Conservation (phyloP, 2,329 filamentous ascomycete genomes). For the Pseudogymnoascus sp. region DNA sequence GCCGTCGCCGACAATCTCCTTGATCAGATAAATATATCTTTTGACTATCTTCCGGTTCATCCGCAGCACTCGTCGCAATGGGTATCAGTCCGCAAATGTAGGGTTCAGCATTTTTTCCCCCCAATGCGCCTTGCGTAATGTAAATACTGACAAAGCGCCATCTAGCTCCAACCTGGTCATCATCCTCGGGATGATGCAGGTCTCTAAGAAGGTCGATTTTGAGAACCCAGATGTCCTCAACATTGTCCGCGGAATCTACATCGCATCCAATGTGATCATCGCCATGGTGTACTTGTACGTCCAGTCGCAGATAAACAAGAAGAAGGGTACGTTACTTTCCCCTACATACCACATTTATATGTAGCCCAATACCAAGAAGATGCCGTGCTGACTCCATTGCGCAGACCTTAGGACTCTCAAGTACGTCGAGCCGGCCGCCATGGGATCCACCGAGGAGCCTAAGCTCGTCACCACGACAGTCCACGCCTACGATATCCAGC, state of each 20-base stretch:
- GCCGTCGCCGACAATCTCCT: background rate
- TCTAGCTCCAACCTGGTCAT: conserved; percentile 81
- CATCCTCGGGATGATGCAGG: conserved; percentile 97
- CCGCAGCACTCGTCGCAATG: conserved; percentile 1
- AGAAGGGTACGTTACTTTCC: conserved; percentile 66
- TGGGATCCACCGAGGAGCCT: conserved; percentile 88
- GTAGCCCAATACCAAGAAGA: background rate
- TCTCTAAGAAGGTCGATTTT: conserved; percentile 90
- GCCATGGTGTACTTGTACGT: conserved; percentile 77
- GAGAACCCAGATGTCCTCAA: conserved; percentile 71
- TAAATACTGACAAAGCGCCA: conserved; percentile 21
- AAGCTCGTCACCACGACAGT: conserved; percentile 96
- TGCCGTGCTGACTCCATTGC: background rate
- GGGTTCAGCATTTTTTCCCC: background rate
- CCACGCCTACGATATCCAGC: conserved; percentile 84
- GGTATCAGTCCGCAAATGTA: conserved; percentile 7
- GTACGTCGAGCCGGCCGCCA: conserved; percentile 91
- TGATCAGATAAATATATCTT: conserved; percentile 2
- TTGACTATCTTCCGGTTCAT: conserved; percentile 2
- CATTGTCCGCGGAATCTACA: conserved; percentile 54
- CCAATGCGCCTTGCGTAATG: background rate
- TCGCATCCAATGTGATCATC: conserved; percentile 75
- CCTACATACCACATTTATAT: background rate
- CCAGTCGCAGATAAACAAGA: conserved; percentile 79
- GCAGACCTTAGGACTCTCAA: conserved; percentile 94